Base-by-base conservation (phyloP, 805 yeast genomes). In the Ogataea haglerorum region DNA sequence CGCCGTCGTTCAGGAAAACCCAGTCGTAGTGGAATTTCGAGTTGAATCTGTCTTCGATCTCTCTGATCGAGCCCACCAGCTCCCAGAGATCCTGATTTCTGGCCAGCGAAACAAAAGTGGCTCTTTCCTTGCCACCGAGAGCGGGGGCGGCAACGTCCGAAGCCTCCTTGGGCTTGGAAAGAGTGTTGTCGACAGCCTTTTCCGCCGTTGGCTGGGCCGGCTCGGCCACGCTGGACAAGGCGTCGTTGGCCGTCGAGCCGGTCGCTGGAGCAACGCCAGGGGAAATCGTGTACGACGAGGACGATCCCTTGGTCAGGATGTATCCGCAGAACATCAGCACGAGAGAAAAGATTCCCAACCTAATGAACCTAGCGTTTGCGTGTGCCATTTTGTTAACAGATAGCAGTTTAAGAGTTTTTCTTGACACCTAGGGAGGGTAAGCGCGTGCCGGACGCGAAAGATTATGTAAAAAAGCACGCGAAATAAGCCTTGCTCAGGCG, bases 1-100 rank as follows among this genome's bases (percentile, higher is more conserved):
- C 82, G 43, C 81, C 88, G 60, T 91, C 96, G 63, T 91, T 91
- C 54, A 91, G 71, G 63, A 91, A 93, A 19, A 89, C 93, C 97
- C 98, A 91, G 53, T 95, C 97, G 59, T 91, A 91, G 48, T 85
- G 73, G 67, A 67, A 90, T 34, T 85, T 73, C 13, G 67, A 60
- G 69, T 91, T 91, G 72, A 93, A 91, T 48, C 96, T 72, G 62
- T 89, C 97, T 65, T 91, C 97, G 40, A 90, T 75, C 34, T 81
- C 76, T 61, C 86, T 73, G 45, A 86, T 83, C 6, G 95, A 79
- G 23, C 69, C 75, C 32, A 78, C 65, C 38, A 86, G 64, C 18
- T 73, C 72, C 65, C 75, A 70, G 42, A 86, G 61, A 58, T 86
- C 95, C n/a, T 67, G 53, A 61, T 85, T 85, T 66, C 95, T 73